Percentiles rank a stretch among this genome's conserved stretches.
These are phyloP conservation scores for Suhomyces xylopsoci DNA, from an alignment of 805 yeast genomes.

Conservation along the genomic window DNA sequence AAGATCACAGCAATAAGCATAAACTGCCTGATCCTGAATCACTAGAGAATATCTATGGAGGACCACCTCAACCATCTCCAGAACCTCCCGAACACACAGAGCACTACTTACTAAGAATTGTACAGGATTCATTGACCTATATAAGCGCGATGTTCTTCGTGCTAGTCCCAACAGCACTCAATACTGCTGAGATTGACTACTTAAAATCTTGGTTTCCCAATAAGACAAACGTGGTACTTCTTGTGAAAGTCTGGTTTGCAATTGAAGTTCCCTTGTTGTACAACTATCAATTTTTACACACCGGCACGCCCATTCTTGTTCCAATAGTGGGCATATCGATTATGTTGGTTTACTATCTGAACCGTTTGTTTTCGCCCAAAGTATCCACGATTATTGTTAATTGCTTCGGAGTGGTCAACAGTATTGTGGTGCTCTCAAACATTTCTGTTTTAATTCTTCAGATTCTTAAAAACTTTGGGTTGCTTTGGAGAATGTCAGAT, in stretches of 20 bases:
- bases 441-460: slow-evolving; percentile 24
- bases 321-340: slow-evolving; percentile 6
- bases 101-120: neutral
- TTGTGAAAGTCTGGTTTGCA: slow-evolving; percentile 15
- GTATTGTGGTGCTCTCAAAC: slow-evolving; percentile 25
- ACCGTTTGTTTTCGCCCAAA: neutral
- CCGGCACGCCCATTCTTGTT: slow-evolving; percentile 8
- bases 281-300: slow-evolving; percentile 15
- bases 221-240: neutral
- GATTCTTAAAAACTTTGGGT: slow-evolving; percentile 43
- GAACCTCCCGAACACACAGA: neutral
- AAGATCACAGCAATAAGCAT: neutral
- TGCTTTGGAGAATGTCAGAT: slow-evolving; percentile 43
- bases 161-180: slow-evolving; percentile 14
- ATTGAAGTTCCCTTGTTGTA: slow-evolving; percentile 17
- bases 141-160: slow-evolving; percentile 10
- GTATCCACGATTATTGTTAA: slow-evolving; percentile 7
- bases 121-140: neutral
- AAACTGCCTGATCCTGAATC: neutral
- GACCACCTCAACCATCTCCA: neutral
- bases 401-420: slow-evolving; percentile 20
- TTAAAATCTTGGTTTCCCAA: neutral
- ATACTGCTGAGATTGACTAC: neutral
- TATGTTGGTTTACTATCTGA: neutral
- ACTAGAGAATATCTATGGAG: neutral